Conservation (phyloP, 208 protist species). For the Leishmania braziliensis region DNA sequence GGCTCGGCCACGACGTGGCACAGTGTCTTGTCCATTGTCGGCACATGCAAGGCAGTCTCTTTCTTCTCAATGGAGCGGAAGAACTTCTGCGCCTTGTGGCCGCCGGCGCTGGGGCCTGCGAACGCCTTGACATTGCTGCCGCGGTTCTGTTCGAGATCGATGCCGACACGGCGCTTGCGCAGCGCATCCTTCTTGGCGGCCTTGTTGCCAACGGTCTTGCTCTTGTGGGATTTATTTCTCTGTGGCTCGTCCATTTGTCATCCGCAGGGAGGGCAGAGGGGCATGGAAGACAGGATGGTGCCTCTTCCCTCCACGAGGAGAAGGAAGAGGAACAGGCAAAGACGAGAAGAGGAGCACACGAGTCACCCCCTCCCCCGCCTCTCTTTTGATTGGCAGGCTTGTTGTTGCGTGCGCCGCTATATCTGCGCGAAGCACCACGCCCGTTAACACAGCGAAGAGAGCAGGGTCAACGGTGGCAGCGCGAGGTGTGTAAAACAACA, state of each 20-base stretch:
- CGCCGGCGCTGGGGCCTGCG: slow-evolving; percentile 57
- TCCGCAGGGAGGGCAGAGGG: no score
- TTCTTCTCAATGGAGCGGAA: slow-evolving; percentile 87
- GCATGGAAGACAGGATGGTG: neutral
- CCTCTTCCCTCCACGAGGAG: neutral
- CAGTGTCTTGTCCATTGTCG: slow-evolving; percentile 87
- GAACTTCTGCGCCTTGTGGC: slow-evolving; percentile 84
- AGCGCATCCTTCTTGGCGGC: slow-evolving; percentile 82
- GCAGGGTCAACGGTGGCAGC: neutral
- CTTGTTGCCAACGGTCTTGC: slow-evolving; percentile 87
- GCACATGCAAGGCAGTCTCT: slow-evolving; percentile 83
- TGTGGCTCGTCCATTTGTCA: slow-evolving; percentile 70
- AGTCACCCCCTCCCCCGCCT: neutral
- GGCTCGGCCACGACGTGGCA: slow-evolving; percentile 87
- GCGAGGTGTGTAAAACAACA: neutral
- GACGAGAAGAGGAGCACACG: neutral
- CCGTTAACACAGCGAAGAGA: neutral
- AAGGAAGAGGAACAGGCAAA: neutral
- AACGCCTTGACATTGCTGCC: slow-evolving; percentile 94
- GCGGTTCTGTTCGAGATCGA: slow-evolving; percentile 91
- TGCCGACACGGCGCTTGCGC: slow-evolving; percentile 88
- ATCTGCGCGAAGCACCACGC: neutral
- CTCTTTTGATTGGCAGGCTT: neutral
- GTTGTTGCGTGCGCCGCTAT: neutral
- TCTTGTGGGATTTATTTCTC: slow-evolving; percentile 90